These are phyloP conservation scores for Verticillium dahliae DNA, from an alignment of 2,329 filamentous ascomycete genomes.

Conservation along the genomic window DNA sequence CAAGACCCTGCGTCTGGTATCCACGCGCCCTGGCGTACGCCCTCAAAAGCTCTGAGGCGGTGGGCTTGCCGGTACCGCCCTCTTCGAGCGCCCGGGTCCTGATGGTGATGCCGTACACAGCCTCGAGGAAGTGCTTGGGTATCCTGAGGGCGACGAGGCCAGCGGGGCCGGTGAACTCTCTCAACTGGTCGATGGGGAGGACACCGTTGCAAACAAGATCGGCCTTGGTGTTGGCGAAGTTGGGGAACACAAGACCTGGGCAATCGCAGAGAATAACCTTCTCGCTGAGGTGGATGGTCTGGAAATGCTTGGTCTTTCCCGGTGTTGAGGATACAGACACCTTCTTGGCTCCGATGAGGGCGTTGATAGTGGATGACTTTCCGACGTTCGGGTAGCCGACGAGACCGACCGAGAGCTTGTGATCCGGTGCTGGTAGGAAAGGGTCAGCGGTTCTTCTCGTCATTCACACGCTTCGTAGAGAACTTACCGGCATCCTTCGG, in stretches of 20 bases:
- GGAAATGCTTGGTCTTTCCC: slow-evolving; percentile 98
- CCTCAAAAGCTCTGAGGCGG: slow-evolving; percentile 74
- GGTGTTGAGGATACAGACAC: slow-evolving; percentile 96
- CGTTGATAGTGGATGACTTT: slow-evolving; percentile 99
- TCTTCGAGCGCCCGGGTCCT: slow-evolving; percentile 75
- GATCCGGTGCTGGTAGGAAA: slow-evolving; percentile 31
- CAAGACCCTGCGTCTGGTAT: slow-evolving; percentile 82
- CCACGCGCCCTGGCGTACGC: slow-evolving; percentile 86
- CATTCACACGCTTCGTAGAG: slow-evolving; percentile 7
- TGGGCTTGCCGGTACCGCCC: slow-evolving; percentile 83
- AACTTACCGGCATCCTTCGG: slow-evolving; percentile 44
- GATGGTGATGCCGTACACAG: slow-evolving; percentile 90
- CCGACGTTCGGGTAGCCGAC: slow-evolving; percentile 98
- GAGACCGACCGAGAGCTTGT: slow-evolving; percentile 82
- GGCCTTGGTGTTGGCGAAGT: slow-evolving; percentile 93
- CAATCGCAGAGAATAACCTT: slow-evolving; percentile 93
- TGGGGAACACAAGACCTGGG: slow-evolving; percentile 95
- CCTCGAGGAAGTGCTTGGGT: slow-evolving; percentile 82
- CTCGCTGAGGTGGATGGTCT: slow-evolving; percentile 90
- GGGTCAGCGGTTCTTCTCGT: not conserved
- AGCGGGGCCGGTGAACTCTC: slow-evolving; percentile 85
- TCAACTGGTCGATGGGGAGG: slow-evolving; percentile 90
- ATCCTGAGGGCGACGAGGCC: slow-evolving; percentile 79
- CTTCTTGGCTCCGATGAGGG: slow-evolving; percentile 96
- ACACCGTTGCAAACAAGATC: slow-evolving; percentile 94